Percentiles rank a stretch among this genome's conserved stretches.
phyloP scores from a whole-genome alignment of 495 filamentous ascomycete genomes.

The Aspergillus ostianus region DNA sequence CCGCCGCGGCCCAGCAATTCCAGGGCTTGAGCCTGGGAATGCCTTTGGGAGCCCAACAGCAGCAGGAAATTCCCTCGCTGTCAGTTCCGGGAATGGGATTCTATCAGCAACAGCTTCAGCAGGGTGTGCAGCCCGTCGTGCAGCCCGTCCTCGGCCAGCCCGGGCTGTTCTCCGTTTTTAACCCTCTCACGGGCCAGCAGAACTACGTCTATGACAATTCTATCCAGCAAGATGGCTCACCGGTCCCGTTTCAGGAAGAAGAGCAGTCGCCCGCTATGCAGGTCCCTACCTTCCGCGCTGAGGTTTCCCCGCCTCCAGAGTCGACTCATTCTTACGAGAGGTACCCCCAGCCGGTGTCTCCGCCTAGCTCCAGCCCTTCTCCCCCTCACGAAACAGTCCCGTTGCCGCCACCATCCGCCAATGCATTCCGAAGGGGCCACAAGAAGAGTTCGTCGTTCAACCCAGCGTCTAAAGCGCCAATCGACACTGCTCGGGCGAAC shows the following conservation, averaged over 20 bases:
- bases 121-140: constrained; percentile 68
- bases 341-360: constrained; percentile 49
- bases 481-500: constrained; percentile 60
- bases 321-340: constrained; percentile 48
- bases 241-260: constrained; percentile 35
- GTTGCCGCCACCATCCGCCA: constrained; percentile 75
- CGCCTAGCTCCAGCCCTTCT: constrained; percentile 65
- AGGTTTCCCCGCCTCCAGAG: constrained; percentile 76
- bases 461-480: constrained; percentile 56
- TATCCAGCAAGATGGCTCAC: constrained; percentile 31
- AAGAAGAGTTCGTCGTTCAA: constrained; percentile 85
- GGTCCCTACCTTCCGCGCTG: constrained; percentile 65
- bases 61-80: constrained; percentile 31
- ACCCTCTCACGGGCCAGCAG: constrained; percentile 78
- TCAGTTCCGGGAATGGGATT: constrained; percentile 49
- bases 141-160: constrained; percentile 68
- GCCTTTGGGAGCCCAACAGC: constrained; percentile 37
- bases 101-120: constrained; percentile 69
- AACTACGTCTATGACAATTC: constrained; percentile 65
- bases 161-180: constrained; percentile 77
- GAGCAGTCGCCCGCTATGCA: constrained; percentile 44
- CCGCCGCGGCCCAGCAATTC: constrained; percentile 68
- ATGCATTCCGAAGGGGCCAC: constrained; percentile 87
- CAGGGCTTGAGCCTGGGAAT: constrained; percentile 63
- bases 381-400: constrained; percentile 64